Evolutionary conservation across 805 yeast species (phyloP).

Genomic region (Blastobotrys mokoenaii): DNA sequence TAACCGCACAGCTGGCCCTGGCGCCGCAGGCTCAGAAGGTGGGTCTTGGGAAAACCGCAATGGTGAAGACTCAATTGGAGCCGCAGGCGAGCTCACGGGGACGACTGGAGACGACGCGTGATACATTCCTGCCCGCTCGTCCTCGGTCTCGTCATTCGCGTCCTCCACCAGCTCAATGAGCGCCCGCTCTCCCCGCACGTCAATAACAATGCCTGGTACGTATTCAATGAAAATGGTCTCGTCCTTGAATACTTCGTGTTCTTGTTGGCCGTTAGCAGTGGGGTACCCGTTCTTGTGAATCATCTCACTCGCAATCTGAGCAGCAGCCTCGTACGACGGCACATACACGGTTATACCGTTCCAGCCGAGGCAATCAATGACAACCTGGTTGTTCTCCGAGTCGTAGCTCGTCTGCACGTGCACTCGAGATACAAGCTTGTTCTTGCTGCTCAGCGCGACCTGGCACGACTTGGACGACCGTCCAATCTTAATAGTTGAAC

Average conservation of each 20-base stretch:
- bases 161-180: conserved; percentile 42
- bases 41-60: no score
- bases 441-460: conserved; percentile 39
- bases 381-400: conserved; percentile 31
- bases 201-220: conserved; percentile 52
- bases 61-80: no score
- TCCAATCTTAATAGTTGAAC: conserved; percentile 43
- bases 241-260: conserved; percentile 48
- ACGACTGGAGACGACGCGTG: no score
- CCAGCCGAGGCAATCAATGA: conserved; percentile 70
- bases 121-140: conserved; percentile 16
- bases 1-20: no score
- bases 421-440: conserved; percentile 54
- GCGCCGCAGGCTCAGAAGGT: no score
- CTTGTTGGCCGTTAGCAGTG: conserved; percentile 16
- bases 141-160: conserved; percentile 38
- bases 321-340: conserved; percentile 34
- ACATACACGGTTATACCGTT: conserved; percentile 69
- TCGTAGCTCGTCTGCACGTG: conserved; percentile 50
- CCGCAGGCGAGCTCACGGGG: no score
- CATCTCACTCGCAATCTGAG: neutral
- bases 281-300: conserved; percentile 10
- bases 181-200: conserved; percentile 59
- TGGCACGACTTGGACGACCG: conserved; percentile 59
- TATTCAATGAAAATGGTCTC: conserved; percentile 63